phyloP scores from a whole-genome alignment of 805 yeast species.

The Candida bentonensis region DNA sequence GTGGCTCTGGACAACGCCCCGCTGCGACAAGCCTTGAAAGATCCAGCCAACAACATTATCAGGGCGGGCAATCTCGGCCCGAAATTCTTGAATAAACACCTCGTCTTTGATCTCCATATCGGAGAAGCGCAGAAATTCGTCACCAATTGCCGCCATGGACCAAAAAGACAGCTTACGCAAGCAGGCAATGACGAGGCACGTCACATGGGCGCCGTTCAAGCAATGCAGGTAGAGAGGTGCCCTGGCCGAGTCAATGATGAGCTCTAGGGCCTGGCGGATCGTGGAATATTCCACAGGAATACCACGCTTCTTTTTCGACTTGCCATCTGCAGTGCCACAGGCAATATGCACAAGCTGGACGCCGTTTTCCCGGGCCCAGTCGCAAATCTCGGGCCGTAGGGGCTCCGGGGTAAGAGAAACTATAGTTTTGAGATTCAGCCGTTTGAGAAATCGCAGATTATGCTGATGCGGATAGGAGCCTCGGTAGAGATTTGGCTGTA shows the following conservation, averaged over 20 bases:
- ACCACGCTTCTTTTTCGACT: constrained; percentile 23
- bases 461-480: constrained; percentile 79
- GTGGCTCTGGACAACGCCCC: constrained; percentile 40
- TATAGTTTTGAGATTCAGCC: constrained; percentile 55
- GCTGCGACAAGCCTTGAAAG: constrained; percentile 47
- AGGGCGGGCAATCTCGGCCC: constrained; percentile 47
- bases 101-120: constrained; percentile 74
- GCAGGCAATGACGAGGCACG: constrained; percentile 76
- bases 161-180: constrained; percentile 70
- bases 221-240: constrained; percentile 79
- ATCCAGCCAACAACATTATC: constrained; percentile 43
- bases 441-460: constrained; percentile 52
- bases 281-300: constrained; percentile 63
- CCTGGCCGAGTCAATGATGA: constrained; percentile 41
- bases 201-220: constrained; percentile 76
- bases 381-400: constrained; percentile 29
- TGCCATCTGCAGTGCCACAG: constrained; percentile 34
- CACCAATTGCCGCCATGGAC: constrained; percentile 78
- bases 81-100: constrained; percentile 66
- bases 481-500: constrained; percentile 58
- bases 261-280: constrained; percentile 42
- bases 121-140: constrained; percentile 68
- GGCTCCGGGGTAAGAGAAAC: constrained; percentile 72
- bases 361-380: constrained; percentile 38
- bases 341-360: constrained; percentile 58